Evolutionary conservation across 768 basidiomycete species (phyloP), one percentile per base, ranked within the genome.

Genomic region (Tricholoma terreum): DNA sequence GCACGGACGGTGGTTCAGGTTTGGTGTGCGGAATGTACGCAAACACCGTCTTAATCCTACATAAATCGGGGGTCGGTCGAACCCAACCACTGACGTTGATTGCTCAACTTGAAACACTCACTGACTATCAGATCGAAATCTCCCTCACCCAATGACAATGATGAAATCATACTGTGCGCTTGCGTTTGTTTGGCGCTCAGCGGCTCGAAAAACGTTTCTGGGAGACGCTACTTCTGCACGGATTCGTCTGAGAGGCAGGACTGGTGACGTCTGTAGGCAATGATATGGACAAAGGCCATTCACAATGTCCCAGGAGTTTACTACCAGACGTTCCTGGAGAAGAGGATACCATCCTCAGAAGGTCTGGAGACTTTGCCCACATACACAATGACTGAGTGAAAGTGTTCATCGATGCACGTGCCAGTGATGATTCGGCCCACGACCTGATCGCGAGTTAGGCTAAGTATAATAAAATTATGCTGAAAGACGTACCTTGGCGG

Each of bases 281-380:
- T 3, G 70, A 57, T 54, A 79, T 71, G 4, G 73, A 71, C 55
- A 78, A 77, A 7, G 75, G 72, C 73, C 75, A 77, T 0, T 62
- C 63, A 52, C 75, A 76, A 24, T 65, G 62, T 19, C 78, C 77
- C 8, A 52, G 57, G 53, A 30, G 56, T 57, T 19, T 58, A 27
- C 19, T 58, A 58, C 34, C 67, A 59, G 30, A 55, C 42, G 21
- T 60, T 51, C 59, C 65, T 52, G 19, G 54, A 21, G 54, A 45
- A 33, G 36, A 43, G 46, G 42, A 59, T 11, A 63, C 57, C 3
- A 64, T 51, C 10, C 68, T 67, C 30, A 73, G 73, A 36, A 73
- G 68, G 4, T 71, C 71, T 27, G 65, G 51, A 12, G 65, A 61
- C 43, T 73, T 74, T 15, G 69, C 67, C 71, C 75, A 77, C n/a